Percentiles rank a stretch among this genome's conserved stretches.
These are phyloP conservation scores for Globisporangium cystogenes DNA, from an alignment of 352 stramenopile genomes.

Conservation along the genomic window DNA sequence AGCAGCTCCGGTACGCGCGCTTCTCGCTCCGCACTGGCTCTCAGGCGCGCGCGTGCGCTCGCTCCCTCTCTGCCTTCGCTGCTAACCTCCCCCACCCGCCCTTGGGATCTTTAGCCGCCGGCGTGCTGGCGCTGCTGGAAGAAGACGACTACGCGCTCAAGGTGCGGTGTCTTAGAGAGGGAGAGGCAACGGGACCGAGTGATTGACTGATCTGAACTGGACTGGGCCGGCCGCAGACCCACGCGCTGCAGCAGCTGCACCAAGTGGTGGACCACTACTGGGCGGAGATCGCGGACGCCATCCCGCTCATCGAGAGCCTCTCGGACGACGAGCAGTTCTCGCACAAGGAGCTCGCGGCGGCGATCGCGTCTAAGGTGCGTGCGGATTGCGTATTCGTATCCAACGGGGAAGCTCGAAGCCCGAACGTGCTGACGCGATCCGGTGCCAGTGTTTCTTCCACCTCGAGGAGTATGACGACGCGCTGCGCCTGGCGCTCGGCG, in stretches of 20 bases:
- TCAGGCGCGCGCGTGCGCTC: not conserved
- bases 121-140: conserved; percentile 87
- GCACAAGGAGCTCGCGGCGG: conserved; percentile 87
- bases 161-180: conserved; percentile 21
- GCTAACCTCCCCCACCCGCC: not conserved
- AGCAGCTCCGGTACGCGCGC: conserved; percentile 8
- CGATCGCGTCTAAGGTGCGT: conserved; percentile 84
- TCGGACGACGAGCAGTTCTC: conserved; percentile 91
- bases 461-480: conserved; percentile 97
- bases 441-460: conserved; percentile 95
- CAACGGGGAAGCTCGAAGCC: too few relatives aligned
- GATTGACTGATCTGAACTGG: too few relatives aligned
- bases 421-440: not conserved
- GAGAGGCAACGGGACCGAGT: too few relatives aligned
- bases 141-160: conserved; percentile 90
- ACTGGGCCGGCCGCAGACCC: too few relatives aligned
- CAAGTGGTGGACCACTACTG: conserved; percentile 93
- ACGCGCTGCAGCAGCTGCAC: conserved; percentile 91
- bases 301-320: conserved; percentile 92
- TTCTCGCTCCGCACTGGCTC: not conserved
- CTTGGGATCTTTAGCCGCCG: conserved; percentile 50
- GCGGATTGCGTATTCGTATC: not conserved
- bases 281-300: conserved; percentile 90
- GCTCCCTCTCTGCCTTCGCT: not conserved
- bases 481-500: conserved; percentile 92